These are phyloP conservation scores for Cordyceps cateniannulata DNA, from an alignment of 2,329 filamentous ascomycete genomes.

Conservation along the genomic window DNA sequence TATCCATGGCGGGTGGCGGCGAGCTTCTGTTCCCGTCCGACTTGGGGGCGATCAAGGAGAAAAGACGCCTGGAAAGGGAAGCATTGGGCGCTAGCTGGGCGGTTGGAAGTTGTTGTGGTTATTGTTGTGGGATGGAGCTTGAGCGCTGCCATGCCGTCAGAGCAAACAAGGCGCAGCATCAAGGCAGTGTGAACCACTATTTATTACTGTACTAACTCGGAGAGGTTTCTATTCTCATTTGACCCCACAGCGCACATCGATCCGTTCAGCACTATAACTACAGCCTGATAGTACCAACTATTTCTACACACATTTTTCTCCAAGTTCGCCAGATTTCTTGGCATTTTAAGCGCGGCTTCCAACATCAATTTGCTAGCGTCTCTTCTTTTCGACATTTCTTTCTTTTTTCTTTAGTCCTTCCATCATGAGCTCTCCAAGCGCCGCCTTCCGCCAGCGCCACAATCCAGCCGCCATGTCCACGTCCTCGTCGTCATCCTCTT, in stretches of 20 bases:
- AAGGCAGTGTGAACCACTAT: too few relatives aligned
- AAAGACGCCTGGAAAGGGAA: neutral
- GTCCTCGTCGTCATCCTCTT: neutral
- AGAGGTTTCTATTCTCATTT: too few relatives aligned
- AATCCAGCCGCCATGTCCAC: slow-evolving; percentile 7
- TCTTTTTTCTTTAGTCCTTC: too few relatives aligned
- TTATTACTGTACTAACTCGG: too few relatives aligned
- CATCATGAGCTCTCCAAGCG: neutral
- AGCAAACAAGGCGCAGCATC: slow-evolving; percentile 6
- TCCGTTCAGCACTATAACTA: too few relatives aligned
- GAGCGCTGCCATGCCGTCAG: neutral
- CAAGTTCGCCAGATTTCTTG: too few relatives aligned
- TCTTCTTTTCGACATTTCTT: too few relatives aligned
- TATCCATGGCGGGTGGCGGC: neutral
- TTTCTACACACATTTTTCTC: too few relatives aligned
- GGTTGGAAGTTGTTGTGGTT: neutral
- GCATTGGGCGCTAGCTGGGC: neutral
- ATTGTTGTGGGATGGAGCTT: neutral
- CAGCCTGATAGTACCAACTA: too few relatives aligned
- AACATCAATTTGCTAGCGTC: too few relatives aligned
- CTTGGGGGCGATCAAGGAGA: neutral
- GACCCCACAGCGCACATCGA: neutral
- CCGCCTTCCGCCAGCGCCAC: slow-evolving; percentile 8
- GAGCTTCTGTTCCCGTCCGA: neutral
- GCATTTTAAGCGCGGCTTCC: neutral